Percentiles rank a stretch among this genome's conserved stretches.
Evolutionary conservation across 345 rosid species (phyloP).

Genomic region (Erysimum cheiranthoides): DNA sequence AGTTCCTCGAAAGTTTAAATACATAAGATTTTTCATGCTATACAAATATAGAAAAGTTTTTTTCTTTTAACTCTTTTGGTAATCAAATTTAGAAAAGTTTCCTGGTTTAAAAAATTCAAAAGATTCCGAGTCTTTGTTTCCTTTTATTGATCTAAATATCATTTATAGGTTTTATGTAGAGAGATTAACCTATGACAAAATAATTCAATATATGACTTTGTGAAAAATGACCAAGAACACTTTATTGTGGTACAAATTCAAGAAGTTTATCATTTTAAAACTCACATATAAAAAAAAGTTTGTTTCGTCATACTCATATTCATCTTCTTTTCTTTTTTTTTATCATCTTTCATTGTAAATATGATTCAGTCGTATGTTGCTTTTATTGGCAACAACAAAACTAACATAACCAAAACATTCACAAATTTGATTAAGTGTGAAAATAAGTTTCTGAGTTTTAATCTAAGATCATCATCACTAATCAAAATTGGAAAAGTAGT

Average conservation of each 20-base stretch:
- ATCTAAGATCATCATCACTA: neutral
- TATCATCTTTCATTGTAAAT: no score
- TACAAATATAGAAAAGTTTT: slow-evolving; percentile 14
- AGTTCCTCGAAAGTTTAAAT: slow-evolving; percentile 28
- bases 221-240: neutral
- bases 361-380: no score
- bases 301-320: neutral
- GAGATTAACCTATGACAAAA: no score
- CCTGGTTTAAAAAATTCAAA: neutral
- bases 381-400: no score
- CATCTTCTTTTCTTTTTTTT: no score
- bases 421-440: neutral
- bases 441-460: neutral
- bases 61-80: no score
- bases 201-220: no score
- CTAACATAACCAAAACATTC: neutral
- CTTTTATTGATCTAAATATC: neutral
- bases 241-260: neutral
- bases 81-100: slow-evolving; percentile 15
- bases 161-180: no score
- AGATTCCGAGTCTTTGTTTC: neutral
- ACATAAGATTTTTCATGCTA: slow-evolving; percentile 10
- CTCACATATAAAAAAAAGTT: neutral
- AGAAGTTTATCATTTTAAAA: neutral
- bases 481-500: neutral